Base-by-base conservation (phyloP, 345 rosid species). In the Corchorus capsularis region DNA sequence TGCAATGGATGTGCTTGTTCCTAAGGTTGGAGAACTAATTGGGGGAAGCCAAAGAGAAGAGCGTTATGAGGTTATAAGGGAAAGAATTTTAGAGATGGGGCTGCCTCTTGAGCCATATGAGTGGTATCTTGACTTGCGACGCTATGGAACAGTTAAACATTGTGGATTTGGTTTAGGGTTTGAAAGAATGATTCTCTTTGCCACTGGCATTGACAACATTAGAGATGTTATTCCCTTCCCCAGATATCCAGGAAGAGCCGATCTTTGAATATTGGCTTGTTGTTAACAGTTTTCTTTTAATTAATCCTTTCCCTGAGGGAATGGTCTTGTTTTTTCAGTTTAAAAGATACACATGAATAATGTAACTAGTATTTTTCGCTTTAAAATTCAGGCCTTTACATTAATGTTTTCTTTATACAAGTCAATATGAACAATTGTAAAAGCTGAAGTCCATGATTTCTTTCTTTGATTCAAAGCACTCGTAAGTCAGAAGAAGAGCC, bases 41-140 rank as follows among this genome's bases (percentile, higher is more conserved):
- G 99, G 99, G 22, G 99, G 99, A 79, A 95, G 99, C 89, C 98
- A 95, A 84, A 90, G 99, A 84, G 99, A 95, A 84, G 99, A 93
- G 68, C 94, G 98, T 3, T 81, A 76, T 27, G 98, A 92, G 2
- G 79, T 84, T 68, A 89, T 95, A 63, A 75, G 71, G 69, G 74
- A 88, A 65, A 95, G 97, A 82, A 93, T 93, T 22, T 45, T 50
- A 17, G 99, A 92, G 80, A 86, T 90, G 91, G 92, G 84, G 50
- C 75, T 95, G 67, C 98, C 98, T 39, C 46, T 86, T 0, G 94
- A 92, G 79, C 98, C 96, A 47, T 95, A 93, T 32, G 94, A 95
- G 79, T 93, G 96, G 98, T 95, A 95, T 81, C 86, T 95, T 32
- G 99, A 95, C 86, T 83, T 93, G 74, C 84, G 98, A 61, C 93